Conservation (phyloP, 2,329 filamentous ascomycete genomes). For the Hypoxylon sp. region DNA sequence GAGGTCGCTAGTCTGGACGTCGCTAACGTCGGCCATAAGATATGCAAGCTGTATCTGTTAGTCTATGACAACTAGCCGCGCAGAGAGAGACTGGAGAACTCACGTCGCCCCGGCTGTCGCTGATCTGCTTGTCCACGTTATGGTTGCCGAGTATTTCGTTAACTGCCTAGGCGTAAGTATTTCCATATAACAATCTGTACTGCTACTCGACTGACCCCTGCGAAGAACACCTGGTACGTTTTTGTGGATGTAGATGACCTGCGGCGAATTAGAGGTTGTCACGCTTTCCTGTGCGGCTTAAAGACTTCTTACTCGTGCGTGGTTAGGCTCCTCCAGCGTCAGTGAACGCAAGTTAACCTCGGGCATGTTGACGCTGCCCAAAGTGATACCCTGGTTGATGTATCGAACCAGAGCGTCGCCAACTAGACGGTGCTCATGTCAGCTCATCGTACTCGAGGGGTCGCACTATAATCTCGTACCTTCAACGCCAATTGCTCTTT, state of each 20-base stretch:
- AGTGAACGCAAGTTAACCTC: conserved; percentile 91
- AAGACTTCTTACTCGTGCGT: conserved; percentile 76
- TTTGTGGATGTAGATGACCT: conserved; percentile 95
- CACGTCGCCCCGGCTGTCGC: conserved; percentile 91
- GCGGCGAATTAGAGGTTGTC: conserved; percentile 41
- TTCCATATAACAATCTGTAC: conserved; percentile 1
- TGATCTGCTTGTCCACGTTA: conserved; percentile 99
- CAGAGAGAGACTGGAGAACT: conserved; percentile 45
- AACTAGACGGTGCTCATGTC: conserved; percentile 63
- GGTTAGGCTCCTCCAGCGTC: conserved; percentile 88
- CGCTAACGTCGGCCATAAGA: conserved; percentile 96
- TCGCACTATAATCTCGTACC: conserved; percentile 55
- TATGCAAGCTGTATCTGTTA: conserved; percentile 76
- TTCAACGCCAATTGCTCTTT: conserved; percentile 94
- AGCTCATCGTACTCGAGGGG: conserved; percentile 16
- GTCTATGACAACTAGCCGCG: conserved; percentile 1
- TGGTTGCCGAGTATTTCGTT: conserved; percentile 95
- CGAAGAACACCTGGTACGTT: conserved; percentile 96
- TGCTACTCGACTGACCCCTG: conserved; percentile 66
- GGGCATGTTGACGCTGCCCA: conserved; percentile 96
- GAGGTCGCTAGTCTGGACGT: conserved; percentile 83
- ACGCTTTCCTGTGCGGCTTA: not conserved
- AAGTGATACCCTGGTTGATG: conserved; percentile 92
- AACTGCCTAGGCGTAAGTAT: conserved; percentile 63
- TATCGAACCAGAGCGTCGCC: conserved; percentile 89